A percentile compares a stretch with the other conserved stretches of the same genome.
phyloP scores from a whole-genome alignment of 441 rosid species.

The Syzygium malaccense region DNA sequence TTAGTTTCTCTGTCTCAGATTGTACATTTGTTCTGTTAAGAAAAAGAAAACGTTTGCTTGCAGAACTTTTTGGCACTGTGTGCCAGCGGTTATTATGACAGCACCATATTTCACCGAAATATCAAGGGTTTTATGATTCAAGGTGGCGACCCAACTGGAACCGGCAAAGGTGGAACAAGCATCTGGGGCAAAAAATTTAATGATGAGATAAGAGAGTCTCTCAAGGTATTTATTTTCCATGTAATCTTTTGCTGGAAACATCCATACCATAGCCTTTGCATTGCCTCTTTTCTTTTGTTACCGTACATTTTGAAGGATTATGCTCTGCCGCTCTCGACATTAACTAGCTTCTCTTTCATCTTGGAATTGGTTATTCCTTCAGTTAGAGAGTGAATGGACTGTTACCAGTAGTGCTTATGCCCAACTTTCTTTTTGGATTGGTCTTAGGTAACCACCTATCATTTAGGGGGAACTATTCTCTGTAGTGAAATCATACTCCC shows the following conservation, averaged over 20 bases:
- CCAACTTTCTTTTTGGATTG: background rate
- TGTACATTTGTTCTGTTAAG: background rate
- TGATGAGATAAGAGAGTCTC: conserved; percentile 95
- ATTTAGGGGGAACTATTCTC: background rate
- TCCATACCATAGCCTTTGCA: background rate
- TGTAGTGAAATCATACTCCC: background rate
- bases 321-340: background rate
- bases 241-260: background rate
- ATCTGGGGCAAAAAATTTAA: conserved; percentile 98
- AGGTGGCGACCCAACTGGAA: conserved; percentile 95
- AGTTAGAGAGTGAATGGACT: background rate
- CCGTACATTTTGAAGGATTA: background rate
- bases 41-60: background rate
- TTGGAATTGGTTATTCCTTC: background rate
- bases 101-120: conserved; percentile 87
- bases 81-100: conserved; percentile 85
- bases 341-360: background rate
- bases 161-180: conserved; percentile 95
- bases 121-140: conserved; percentile 98
- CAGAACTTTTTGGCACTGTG: conserved; percentile 94
- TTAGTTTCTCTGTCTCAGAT: background rate
- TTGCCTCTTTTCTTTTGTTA: background rate
- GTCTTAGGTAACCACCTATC: background rate
- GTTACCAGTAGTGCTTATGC: background rate
- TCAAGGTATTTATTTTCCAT: conserved; percentile 48